A percentile compares a stretch with the other conserved stretches of the same genome.
Conservation (phyloP, 257 asterid species). For the Nicotiana benthamiana region DNA sequence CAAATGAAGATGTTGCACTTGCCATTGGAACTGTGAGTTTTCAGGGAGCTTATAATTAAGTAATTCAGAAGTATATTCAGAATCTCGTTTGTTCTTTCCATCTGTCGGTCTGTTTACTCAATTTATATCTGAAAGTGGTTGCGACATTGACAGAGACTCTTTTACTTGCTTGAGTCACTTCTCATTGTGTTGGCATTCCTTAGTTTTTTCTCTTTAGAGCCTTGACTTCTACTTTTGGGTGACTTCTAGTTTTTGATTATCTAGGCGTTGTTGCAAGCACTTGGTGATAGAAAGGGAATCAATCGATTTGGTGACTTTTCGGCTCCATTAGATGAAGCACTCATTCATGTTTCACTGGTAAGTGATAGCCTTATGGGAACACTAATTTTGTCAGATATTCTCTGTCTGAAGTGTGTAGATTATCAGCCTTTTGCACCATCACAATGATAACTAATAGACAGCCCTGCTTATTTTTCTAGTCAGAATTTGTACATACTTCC, state of each 20-base stretch:
- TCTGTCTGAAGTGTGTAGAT: background rate
- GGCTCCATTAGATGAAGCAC: slow-evolving; percentile 98
- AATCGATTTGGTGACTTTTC: slow-evolving; percentile 92
- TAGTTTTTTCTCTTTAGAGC: background rate
- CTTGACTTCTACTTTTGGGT: background rate
- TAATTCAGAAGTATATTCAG: background rate
- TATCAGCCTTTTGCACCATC: background rate
- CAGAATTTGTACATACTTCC: background rate
- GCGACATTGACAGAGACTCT: background rate
- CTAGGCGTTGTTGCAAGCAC: slow-evolving; percentile 88
- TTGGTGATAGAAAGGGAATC: slow-evolving; percentile 93
- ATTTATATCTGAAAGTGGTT: background rate
- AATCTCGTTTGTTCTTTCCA: background rate
- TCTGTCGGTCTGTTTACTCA: background rate
- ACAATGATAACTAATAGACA: background rate
- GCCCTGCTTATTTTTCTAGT: background rate
- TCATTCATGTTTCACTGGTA: slow-evolving; percentile 89
- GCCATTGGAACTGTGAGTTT: slow-evolving; percentile 81
- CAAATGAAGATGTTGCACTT: slow-evolving; percentile 83
- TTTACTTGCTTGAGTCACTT: background rate
- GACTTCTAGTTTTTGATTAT: background rate
- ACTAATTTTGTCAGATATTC: background rate
- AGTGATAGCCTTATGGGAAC: background rate
- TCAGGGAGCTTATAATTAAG: background rate
- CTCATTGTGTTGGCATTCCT: background rate